Percentiles rank a stretch among this genome's conserved stretches.
Conservation (phyloP, 306 rosid species). For the Corylus americana region DNA sequence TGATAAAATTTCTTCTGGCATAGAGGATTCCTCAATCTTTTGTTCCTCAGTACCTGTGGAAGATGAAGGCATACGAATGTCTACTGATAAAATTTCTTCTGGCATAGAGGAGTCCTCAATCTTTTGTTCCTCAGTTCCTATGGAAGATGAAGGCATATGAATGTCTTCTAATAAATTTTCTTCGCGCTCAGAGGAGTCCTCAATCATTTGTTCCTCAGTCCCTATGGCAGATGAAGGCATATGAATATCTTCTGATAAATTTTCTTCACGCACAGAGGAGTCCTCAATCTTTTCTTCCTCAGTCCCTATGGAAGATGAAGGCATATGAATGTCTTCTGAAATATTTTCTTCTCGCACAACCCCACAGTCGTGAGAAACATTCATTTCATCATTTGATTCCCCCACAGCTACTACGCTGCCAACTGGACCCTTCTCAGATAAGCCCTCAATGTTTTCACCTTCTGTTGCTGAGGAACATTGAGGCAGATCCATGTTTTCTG, state of each 20-base stretch:
- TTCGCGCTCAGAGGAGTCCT: not conserved
- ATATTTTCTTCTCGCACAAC: constrained; percentile 9
- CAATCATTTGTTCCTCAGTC: constrained; percentile 9
- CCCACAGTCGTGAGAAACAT: constrained; percentile 3
- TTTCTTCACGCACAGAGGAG: constrained; percentile 16
- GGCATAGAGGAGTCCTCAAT: not conserved
- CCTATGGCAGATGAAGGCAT: constrained; percentile 2
- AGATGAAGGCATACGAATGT: constrained; percentile 4
- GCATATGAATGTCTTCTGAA: constrained; percentile 1
- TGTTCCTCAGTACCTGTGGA: constrained; percentile 8
- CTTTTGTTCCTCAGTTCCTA: not conserved
- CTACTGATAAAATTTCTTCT: constrained; percentile 1
- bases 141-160: not conserved
- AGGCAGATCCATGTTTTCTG: constrained; percentile 5
- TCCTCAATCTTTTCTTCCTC: constrained; percentile 5
- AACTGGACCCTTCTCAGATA: not conserved
- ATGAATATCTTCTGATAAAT: not conserved
- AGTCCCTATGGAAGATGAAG: not conserved
- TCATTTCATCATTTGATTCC: constrained; percentile 10
- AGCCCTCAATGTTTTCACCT: constrained; percentile 13
- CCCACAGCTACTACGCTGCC: constrained; percentile 14
- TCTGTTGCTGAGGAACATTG: constrained; percentile 9
- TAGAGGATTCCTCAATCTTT: constrained; percentile 8
- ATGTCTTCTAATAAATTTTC: constrained; percentile 8
- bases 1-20: not conserved